Conservation (phyloP, 2,329 filamentous ascomycete species). For the Berkeleyomyces basicola region DNA sequence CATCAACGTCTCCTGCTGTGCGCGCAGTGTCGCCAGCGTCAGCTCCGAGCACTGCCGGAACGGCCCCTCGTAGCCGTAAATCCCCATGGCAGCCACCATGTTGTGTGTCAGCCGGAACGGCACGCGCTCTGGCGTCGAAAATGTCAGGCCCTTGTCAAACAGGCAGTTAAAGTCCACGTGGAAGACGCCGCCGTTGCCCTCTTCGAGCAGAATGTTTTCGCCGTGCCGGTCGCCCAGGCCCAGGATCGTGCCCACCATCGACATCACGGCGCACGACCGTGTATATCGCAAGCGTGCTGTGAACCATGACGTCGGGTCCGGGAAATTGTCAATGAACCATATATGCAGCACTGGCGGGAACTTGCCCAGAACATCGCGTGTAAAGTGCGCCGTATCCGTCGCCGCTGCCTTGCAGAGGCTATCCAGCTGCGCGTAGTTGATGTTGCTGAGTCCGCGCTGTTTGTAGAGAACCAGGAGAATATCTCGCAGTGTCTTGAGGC, state of each 20-base stretch:
- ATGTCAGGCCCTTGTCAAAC: conserved; percentile 94
- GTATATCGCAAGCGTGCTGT: conserved; percentile 76
- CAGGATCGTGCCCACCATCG: conserved; percentile 94
- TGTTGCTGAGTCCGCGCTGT: conserved; percentile 46
- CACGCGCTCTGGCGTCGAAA: conserved; percentile 84
- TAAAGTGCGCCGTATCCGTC: conserved; percentile 39
- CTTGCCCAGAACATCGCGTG: conserved; percentile 40
- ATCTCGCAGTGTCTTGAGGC: conserved; percentile 83
- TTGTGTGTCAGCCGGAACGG: conserved; percentile 97
- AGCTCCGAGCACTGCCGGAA: conserved; percentile 85
- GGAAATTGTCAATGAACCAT: conserved; percentile 94
- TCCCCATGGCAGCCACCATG: conserved; percentile 94
- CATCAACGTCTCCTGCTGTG: conserved; percentile 93
- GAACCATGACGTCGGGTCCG: conserved; percentile 86
- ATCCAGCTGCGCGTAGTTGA: conserved; percentile 53
- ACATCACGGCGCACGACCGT: conserved; percentile 92
- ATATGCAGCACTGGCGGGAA: conserved; percentile 77
- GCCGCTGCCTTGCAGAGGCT: conserved; percentile 21
- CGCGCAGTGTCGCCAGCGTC: conserved; percentile 64
- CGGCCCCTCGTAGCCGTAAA: conserved; percentile 83
- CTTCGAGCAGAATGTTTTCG: conserved; percentile 90
- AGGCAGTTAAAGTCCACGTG: conserved; percentile 99
- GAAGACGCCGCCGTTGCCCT: conserved; percentile 82
- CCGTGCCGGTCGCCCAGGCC: conserved; percentile 89
- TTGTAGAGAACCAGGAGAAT: conserved; percentile 68